These are phyloP conservation scores for Candida glucosophila DNA, from an alignment of 1,139 yeast genomes.

Conservation along the genomic window DNA sequence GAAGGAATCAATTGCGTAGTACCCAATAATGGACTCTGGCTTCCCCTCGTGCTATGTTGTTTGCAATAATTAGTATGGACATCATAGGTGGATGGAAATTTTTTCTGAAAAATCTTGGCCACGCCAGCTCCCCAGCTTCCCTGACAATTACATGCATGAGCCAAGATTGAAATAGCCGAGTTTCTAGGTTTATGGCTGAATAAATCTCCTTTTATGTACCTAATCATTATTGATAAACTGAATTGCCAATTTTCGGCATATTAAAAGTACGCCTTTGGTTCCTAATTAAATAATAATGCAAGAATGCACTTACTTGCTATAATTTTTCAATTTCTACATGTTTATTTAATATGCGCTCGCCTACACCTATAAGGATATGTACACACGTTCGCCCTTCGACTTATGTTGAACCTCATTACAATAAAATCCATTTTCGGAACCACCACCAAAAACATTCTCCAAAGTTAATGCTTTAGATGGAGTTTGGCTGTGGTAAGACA, in stretches of 20 bases:
- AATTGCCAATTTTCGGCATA: too few relatives aligned
- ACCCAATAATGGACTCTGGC: slow-evolving; percentile 39
- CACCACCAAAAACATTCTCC: slow-evolving; percentile 32
- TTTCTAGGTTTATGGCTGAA: slow-evolving; percentile 28
- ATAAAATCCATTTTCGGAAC: slow-evolving; percentile 38
- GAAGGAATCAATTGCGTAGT: slow-evolving; percentile 41
- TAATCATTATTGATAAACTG: slow-evolving; percentile 14
- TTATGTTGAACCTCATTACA: slow-evolving; percentile 30
- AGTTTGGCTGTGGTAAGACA: slow-evolving; percentile 10
- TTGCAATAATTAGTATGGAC: slow-evolving; percentile 42
- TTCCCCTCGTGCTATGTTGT: slow-evolving; percentile 9
- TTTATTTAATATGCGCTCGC: too few relatives aligned
- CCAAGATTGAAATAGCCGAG: slow-evolving; percentile 32
- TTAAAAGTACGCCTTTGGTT: too few relatives aligned
- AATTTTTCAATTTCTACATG: too few relatives aligned
- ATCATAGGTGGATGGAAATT: slow-evolving; percentile 45
- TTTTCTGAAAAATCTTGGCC: slow-evolving; percentile 42
- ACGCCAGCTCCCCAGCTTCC: slow-evolving; percentile 88
- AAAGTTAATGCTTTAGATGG: slow-evolving; percentile 7
- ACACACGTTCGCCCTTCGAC: slow-evolving; percentile 33
- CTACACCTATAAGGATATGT: slow-evolving; percentile 6
- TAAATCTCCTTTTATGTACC: slow-evolving; percentile 55
- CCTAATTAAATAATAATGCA: too few relatives aligned
- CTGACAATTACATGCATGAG: slow-evolving; percentile 73
- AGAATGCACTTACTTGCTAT: too few relatives aligned